Evolutionary conservation across 768 basidiomycete species (phyloP), one percentile per base, ranked within the genome.

Genomic region (Candolleomyces aberdarensis): DNA sequence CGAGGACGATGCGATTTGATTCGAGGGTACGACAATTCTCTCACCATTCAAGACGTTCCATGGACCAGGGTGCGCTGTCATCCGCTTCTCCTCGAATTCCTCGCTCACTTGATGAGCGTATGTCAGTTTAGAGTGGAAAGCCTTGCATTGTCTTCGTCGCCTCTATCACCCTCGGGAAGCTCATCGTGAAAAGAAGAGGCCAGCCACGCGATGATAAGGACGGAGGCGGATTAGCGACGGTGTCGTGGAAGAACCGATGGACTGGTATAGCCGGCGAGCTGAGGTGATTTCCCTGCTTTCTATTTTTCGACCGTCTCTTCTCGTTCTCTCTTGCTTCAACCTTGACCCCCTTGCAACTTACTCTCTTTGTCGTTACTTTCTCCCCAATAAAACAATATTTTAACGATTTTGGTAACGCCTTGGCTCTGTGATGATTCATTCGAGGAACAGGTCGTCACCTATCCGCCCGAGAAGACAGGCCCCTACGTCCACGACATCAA

Each of bases 1-100:
- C 1, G 54, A 65, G 50, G 70, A 76, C 3, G 46, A 71, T 56
- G 50, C n/a, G 59, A 95, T 99, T 59, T 97, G 1, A 89, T 84
- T 0, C 78, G 97, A 50, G 97, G 96, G 0, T 98, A 99, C 70
- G 97, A 98, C 78, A 98, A 99, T 77, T 98, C 98, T 75, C 98
- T 98, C 80, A 98, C 96, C 70, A 92, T 97, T 36, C 92, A 88
- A 3, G 97, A 99, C 72, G 94, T 98, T 5, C 92, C 89, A 2
- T 98, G 96, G 94, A 96, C 90, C 0, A 86, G 87, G 59, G 96
- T 96, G 69, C 66, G 91, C 78, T 44, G 13, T 26, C 19, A 41
- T 53, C 36, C 40, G 19, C 5, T 56, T 57, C 6, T 26, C 26
- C 3, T 40, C 57, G 17, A 39, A 22, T 62, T 43, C 61, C 60